Conservation (phyloP, 1,284 basidiomycete species). For the Cryptococcus floricola region DNA sequence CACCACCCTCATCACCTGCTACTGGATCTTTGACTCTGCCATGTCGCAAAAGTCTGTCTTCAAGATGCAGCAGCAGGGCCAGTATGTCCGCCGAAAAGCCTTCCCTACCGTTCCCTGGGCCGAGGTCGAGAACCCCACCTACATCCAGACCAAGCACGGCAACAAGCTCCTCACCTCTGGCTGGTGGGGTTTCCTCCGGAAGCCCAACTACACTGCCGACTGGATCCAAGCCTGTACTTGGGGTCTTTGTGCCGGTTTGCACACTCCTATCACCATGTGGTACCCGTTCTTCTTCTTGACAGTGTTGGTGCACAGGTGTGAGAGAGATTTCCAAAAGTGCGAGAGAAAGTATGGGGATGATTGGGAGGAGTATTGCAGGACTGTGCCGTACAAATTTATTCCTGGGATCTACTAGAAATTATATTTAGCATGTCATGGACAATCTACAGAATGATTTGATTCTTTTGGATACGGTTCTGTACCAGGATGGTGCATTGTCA, state of each 20-base stretch:
- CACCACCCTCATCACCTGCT: slow-evolving; percentile 70
- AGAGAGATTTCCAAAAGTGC: slow-evolving; percentile 91
- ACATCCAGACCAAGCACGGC: slow-evolving; percentile 90
- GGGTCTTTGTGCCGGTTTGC: slow-evolving; percentile 79
- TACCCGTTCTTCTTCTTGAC: slow-evolving; percentile 90
- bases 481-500: too few species aligned
- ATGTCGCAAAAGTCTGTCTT: slow-evolving; percentile 98
- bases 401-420: slow-evolving; percentile 55
- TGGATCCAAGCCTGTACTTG: slow-evolving; percentile 76
- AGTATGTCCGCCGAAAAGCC: slow-evolving; percentile 76
- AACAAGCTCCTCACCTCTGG: slow-evolving; percentile 54
- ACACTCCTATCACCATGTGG: slow-evolving; percentile 88
- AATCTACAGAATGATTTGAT: too few species aligned
- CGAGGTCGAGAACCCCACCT: slow-evolving; percentile 82
- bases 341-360: slow-evolving; percentile 91
- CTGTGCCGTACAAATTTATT: slow-evolving; percentile 87
- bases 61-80: slow-evolving; percentile 94
- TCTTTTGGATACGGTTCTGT: too few species aligned
- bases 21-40: slow-evolving; percentile 80
- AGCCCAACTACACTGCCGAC: slow-evolving; percentile 53
- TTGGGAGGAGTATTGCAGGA: slow-evolving; percentile 79
- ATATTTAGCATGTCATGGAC: not conserved
- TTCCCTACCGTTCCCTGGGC: slow-evolving; percentile 92
- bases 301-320: slow-evolving; percentile 80
- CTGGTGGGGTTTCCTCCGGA: slow-evolving; percentile 71